phyloP scores from a whole-genome alignment of 176 grass and related monocot genomes.

The Triticum dicoccoides region DNA sequence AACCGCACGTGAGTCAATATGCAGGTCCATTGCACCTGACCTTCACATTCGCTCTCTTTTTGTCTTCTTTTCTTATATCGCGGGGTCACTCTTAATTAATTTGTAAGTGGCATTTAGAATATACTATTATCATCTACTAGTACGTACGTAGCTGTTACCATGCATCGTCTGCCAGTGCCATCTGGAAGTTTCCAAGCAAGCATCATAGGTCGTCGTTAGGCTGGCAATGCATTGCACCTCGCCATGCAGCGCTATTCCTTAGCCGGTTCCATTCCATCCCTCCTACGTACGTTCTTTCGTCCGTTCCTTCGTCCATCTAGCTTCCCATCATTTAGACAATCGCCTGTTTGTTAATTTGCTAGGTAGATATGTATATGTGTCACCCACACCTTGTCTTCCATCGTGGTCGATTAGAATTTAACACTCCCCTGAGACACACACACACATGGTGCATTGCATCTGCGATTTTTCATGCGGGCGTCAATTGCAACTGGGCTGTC shows the following conservation, averaged over 20 bases:
- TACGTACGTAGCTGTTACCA: too few relatives aligned
- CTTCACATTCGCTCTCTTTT: not conserved
- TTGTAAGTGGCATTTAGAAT: not conserved
- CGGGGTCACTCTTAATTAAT: not conserved
- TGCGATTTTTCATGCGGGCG: not conserved
- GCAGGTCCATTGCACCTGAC: not conserved
- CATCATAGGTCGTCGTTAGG: not conserved
- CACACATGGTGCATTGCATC: not conserved
- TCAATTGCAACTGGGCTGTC: not conserved
- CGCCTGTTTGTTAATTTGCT: not conserved
- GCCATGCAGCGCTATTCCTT: not conserved
- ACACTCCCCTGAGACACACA: not conserved
- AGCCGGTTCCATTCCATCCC: not conserved
- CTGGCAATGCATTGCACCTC: not conserved
- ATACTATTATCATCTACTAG: too few relatives aligned
- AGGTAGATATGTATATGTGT: not conserved
- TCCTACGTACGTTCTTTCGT: not conserved
- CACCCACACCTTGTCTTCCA: not conserved
- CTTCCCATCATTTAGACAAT: not conserved
- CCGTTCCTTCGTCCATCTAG: not conserved
- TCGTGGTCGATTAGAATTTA: not conserved
- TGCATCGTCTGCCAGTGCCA: not conserved
- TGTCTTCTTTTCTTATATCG: too few relatives aligned
- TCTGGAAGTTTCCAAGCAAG: not conserved
- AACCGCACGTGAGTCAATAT: not conserved